Evolutionary conservation across 164 flowering plant genomes (phyloP).

Genomic region (Kingdonia uniflora): DNA sequence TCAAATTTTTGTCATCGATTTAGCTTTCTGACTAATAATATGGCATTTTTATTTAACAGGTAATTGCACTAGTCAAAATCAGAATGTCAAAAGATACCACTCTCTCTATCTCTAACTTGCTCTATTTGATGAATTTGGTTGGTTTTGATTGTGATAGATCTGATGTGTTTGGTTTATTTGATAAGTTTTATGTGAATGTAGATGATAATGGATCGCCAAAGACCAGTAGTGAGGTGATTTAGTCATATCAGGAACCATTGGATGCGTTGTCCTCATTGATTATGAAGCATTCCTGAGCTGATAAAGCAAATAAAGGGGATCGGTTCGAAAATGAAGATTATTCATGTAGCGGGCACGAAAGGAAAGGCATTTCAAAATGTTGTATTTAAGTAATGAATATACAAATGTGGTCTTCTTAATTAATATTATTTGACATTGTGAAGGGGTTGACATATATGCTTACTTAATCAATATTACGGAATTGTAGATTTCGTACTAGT

Average conservation of each 20-base stretch:
- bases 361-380: constrained; percentile 49
- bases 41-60: too few species aligned
- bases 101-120: too few species aligned
- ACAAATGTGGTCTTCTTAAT: neutral
- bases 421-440: neutral
- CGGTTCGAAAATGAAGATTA: constrained; percentile 59
- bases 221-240: constrained; percentile 8
- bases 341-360: constrained; percentile 98
- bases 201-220: constrained; percentile 10
- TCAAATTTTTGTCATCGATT: too few species aligned
- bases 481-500: constrained; percentile 91
- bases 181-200: too few species aligned
- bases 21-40: too few species aligned
- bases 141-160: too few species aligned
- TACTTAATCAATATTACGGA: constrained; percentile 76
- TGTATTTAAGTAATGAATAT: neutral
- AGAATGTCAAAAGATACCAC: too few species aligned
- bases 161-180: too few species aligned
- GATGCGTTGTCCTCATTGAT: constrained; percentile 80
- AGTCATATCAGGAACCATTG: constrained; percentile 74
- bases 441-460: constrained; percentile 97
- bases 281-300: constrained; percentile 67
- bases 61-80: too few species aligned
- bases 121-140: too few species aligned
- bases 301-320: constrained; percentile 54